A percentile compares a stretch with the other conserved stretches of the same genome.
Conservation (phyloP, 495 filamentous ascomycete genomes). For the Tuber aestivum region DNA sequence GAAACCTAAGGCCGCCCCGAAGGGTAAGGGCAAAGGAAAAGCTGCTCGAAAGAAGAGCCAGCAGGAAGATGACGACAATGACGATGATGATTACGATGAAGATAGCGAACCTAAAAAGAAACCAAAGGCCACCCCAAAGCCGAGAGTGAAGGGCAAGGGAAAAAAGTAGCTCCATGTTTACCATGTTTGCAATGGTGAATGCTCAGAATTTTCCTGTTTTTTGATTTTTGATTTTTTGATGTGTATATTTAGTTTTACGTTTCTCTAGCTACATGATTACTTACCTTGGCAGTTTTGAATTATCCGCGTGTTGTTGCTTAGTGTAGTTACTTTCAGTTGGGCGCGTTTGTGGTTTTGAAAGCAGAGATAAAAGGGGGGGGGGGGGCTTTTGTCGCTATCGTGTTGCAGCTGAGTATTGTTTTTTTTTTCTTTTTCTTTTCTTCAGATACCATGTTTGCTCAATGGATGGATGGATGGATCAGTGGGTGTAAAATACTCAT, state of each 20-base stretch:
- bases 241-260: not conserved
- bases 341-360: not conserved
- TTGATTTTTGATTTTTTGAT: not conserved
- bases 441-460: not conserved
- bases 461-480: not conserved
- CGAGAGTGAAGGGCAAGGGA: constrained; percentile 46
- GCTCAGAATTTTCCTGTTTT: not conserved
- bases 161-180: constrained; percentile 15
- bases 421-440: not conserved
- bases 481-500: not conserved
- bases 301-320: not conserved
- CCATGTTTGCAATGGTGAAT: not conserved
- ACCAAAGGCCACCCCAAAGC: constrained; percentile 42
- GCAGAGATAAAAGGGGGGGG: not conserved
- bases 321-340: not conserved
- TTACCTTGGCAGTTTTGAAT: not conserved
- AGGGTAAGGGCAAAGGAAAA: constrained; percentile 56
- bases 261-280: not conserved
- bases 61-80: not conserved
- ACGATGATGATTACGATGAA: not conserved
- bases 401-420: not conserved
- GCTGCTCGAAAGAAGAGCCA: constrained; percentile 49
- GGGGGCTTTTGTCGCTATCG: not conserved
- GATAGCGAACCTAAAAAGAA: constrained; percentile 48
- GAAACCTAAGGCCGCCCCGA: constrained; percentile 53